phyloP scores from a whole-genome alignment of 441 rosid species.

The Euphorbia celastroides region DNA sequence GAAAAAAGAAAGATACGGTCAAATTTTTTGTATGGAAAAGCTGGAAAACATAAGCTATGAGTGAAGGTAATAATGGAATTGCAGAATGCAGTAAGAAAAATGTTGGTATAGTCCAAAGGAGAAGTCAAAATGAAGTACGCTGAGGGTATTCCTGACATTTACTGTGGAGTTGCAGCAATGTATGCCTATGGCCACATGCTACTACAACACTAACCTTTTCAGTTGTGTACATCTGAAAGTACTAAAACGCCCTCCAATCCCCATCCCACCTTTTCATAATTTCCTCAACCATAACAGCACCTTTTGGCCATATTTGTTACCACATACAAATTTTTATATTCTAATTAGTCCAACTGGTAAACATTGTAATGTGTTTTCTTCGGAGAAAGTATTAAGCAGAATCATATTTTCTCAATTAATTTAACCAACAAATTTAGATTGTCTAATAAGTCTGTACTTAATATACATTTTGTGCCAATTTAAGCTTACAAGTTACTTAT shows the following conservation, averaged over 20 bases:
- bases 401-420: no score
- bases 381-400: no score
- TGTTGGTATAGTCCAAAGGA: not conserved
- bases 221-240: conserved; percentile 12
- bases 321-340: no score
- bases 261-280: no score
- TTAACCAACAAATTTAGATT: no score
- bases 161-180: conserved; percentile 12
- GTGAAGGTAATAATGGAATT: not conserved
- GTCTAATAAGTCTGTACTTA: no score
- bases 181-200: conserved; percentile 17
- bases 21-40: not conserved
- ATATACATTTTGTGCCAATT: no score
- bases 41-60: not conserved
- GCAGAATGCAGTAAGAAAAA: not conserved
- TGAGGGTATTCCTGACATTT: conserved; percentile 14
- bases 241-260: not conserved
- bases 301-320: no score
- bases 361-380: no score
- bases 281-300: no score
- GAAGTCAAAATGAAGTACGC: conserved; percentile 13
- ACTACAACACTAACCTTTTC: conserved; percentile 18
- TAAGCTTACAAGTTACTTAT: no score
- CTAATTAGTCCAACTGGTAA: no score
- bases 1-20: not conserved